A percentile compares a stretch with the other conserved stretches of the same genome.
phyloP scores from a whole-genome alignment of 2,329 filamentous ascomycete species.

The Cordyceps fumosorosea region DNA sequence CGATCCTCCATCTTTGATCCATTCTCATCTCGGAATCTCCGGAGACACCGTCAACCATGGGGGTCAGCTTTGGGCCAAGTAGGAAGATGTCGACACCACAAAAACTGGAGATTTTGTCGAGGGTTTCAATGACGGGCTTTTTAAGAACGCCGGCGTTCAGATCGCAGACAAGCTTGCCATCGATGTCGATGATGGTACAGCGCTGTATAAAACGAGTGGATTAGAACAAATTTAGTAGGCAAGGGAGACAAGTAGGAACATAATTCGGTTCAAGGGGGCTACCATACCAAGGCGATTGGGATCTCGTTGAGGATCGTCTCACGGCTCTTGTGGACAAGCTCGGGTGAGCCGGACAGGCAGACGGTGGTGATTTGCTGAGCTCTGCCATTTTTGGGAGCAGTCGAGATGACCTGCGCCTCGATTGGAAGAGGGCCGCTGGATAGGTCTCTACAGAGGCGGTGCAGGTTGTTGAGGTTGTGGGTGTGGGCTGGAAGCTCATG shows the following conservation, averaged over 20 bases:
- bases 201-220: slow-evolving; percentile 47
- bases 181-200: slow-evolving; percentile 88
- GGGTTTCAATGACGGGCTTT: slow-evolving; percentile 69
- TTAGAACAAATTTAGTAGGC: slow-evolving; percentile 12
- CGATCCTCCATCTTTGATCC: slow-evolving; percentile 84
- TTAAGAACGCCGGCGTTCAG: slow-evolving; percentile 59
- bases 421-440: slow-evolving; percentile 64
- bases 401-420: slow-evolving; percentile 77
- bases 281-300: slow-evolving; percentile 80
- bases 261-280: neutral
- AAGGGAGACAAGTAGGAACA: neutral
- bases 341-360: slow-evolving; percentile 80
- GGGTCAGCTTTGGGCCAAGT: slow-evolving; percentile 79
- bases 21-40: slow-evolving; percentile 77
- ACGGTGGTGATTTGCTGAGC: slow-evolving; percentile 74
- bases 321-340: slow-evolving; percentile 82
- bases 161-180: slow-evolving; percentile 84
- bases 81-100: slow-evolving; percentile 97
- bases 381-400: slow-evolving; percentile 66
- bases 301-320: slow-evolving; percentile 87
- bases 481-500: slow-evolving; percentile 89
- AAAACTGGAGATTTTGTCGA: slow-evolving; percentile 79
- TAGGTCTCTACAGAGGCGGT: slow-evolving; percentile 74
- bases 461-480: slow-evolving; percentile 74
- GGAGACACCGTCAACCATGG: slow-evolving; percentile 66